Base-by-base conservation (phyloP, 257 asterid genomes). In the Rubia yunnanensis region DNA sequence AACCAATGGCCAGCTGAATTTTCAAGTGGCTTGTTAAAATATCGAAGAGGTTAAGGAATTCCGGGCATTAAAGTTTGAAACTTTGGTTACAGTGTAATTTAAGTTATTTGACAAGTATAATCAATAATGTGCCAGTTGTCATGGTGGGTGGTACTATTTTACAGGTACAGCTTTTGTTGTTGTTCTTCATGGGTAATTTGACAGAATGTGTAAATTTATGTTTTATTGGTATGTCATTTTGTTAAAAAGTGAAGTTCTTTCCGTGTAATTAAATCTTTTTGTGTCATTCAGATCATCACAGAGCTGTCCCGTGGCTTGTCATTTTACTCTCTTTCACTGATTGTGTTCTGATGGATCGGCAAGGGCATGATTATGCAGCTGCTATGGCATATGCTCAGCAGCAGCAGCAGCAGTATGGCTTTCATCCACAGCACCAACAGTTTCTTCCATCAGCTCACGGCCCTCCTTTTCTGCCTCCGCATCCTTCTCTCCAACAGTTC, bases 401-500 rank as follows among this genome's bases (percentile, higher is more conserved):
- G 49, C 49, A 44, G 50, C 50, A 44, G 50, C 52, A 44, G 52
- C 52, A 44, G 52, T 44, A 44, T 44, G 52, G 52, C 17, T 44
- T 44, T 50, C 57, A n/a, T 50, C 94, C 96, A 13, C 99, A 89
- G 52, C 95, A 84, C 64, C 96, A 92, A 70, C 95, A 85, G 49
- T 89, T 72, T 76, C 91, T 97, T 61, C 95, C 95, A 38, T 75
- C 96, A 35, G 86, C 75, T 38, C 95, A 81, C 13, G 95, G 88
- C n/a, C 79, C 95, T 56, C 96, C 96, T 22, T 92, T 85, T 76
- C 30, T 86, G 76, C 87, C 91, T 30, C 90, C 84, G 15, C 98
- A 87, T 78, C 94, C 95, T 72, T 67, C 96, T 69, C 83, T 82
- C 49, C 98, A 85, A 74, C 98, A 87, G 79, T 92, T 81, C 54